Base-by-base conservation (phyloP, 192 early-diverging fungal genomes). In the Mortierella antarctica region DNA sequence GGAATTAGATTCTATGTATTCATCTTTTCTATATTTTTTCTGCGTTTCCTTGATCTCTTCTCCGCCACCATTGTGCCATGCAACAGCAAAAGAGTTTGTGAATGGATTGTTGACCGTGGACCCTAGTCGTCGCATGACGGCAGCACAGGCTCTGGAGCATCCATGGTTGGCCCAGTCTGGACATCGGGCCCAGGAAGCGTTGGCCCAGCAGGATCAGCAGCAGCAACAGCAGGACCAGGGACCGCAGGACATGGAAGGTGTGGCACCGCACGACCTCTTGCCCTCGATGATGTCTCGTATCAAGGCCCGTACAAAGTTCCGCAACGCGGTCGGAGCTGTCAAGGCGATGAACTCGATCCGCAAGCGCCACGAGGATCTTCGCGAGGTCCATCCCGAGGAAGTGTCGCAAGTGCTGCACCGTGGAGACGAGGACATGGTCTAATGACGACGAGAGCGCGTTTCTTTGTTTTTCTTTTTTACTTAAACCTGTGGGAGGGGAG, bases 81-180 rank as follows among this genome's bases (percentile, higher is more conserved):
- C 31, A 31, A 46, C 75, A 83, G 94, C 94, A 40, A 88, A 89
- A 75, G 71, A 92, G 58, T 96, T 97, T 80, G 92, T 97, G 52
- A 60, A 67, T 7, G 71, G 83, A 21, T 85, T 94, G n/a, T 81
- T 97, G 72, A 85, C 86, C 1, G 85, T 88, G 20, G 90, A 93
- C 62, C 92, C 93, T n/a, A 67, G 64, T 6, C 54, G 70, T n/a
- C 89, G 96, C 12, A 87, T 93, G 83, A 95, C 92, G 0, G 96
- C 92, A 6, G 77, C 82, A 12, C 83, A 93, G 83, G 95, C 95
- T 1, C 82, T 96, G 52, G 55, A 83, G 45, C 95, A 97, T 57
- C 89, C 92, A 17, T 97, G 96, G 96, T 67, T 96, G 51, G 52
- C 66, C 0, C 69, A 71, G 49, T 65, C 61, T 17, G 55, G 45